Evolutionary conservation across 2,329 filamentous ascomycete genomes (phyloP).

Genomic region (Alternaria viburni): DNA sequence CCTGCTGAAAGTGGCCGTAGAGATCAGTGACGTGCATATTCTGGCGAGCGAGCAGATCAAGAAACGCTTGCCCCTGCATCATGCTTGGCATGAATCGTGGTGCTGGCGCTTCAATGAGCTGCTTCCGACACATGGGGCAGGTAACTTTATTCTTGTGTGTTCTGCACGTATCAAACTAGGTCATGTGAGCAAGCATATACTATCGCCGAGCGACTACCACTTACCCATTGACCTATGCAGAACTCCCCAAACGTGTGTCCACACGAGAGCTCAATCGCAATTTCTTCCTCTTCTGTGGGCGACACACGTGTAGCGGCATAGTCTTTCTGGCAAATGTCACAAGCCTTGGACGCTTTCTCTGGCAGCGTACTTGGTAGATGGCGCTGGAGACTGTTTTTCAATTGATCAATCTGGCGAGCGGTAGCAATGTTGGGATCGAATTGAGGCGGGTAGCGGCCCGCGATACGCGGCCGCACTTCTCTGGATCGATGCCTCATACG

Average conservation of each 20-base stretch:
- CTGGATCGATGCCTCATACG: conserved; percentile 21
- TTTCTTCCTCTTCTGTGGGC: conserved; percentile 40
- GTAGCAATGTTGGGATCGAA: conserved; percentile 35
- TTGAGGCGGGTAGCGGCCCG: conserved; percentile 9
- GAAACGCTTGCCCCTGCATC: conserved; percentile 21
- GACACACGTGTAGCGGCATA: conserved; percentile 35
- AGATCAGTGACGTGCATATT: conserved; percentile 24
- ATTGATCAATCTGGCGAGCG: conserved; percentile 33
- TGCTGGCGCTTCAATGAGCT: conserved; percentile 34
- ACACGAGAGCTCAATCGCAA: conserved; percentile 44
- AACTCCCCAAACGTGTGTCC: conserved; percentile 46
- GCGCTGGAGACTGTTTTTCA: conserved; percentile 36
- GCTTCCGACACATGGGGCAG: conserved; percentile 47
- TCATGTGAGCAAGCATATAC: not conserved
- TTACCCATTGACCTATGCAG: conserved; percentile 44
- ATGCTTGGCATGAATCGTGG: conserved; percentile 14
- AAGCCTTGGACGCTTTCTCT: conserved; percentile 29
- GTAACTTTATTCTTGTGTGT: conserved; percentile 47
- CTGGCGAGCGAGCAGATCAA: conserved; percentile 27
- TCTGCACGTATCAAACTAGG: conserved; percentile 37
- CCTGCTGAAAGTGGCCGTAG: conserved; percentile 23
- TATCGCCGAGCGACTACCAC: not conserved
- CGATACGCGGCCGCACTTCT: conserved; percentile 23
- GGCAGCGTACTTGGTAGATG: conserved; percentile 35
- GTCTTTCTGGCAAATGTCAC: conserved; percentile 48